Percentiles rank a stretch among this genome's conserved stretches.
Conservation (phyloP, 2,329 filamentous ascomycete species). For the Colletotrichum camelliae region DNA sequence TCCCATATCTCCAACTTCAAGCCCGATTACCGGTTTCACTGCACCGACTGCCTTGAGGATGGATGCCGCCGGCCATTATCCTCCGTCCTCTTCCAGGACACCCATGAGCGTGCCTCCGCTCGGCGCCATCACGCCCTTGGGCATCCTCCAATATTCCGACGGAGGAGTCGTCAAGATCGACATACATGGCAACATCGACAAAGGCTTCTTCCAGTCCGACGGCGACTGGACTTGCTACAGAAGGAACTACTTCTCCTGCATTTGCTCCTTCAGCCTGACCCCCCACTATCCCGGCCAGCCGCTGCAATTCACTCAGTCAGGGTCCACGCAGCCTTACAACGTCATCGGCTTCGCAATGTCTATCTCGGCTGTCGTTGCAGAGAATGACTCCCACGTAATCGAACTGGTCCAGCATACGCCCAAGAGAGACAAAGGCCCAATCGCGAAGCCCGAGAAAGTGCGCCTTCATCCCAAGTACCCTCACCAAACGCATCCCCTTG, state of each 20-base stretch:
- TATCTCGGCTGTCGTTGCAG: constrained; percentile 83
- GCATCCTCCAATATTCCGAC: constrained; percentile 67
- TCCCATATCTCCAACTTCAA: constrained; percentile 59
- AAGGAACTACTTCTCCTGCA: constrained; percentile 88
- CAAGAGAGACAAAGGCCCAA: constrained; percentile 88
- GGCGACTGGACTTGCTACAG: constrained; percentile 92
- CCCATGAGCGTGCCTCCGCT: constrained; percentile 59
- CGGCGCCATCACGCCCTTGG: constrained; percentile 54
- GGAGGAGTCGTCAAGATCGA: constrained; percentile 67
- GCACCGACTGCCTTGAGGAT: constrained; percentile 14
- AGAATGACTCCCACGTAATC: constrained; percentile 75
- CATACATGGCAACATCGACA: constrained; percentile 83
- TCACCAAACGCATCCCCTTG: constrained; percentile 51
- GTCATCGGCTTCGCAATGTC: constrained; percentile 82
- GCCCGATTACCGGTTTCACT: constrained; percentile 36
- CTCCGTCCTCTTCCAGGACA: constrained; percentile 32
- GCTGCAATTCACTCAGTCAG: constrained; percentile 56
- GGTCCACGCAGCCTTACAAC: constrained; percentile 61
- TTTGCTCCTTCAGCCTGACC: constrained; percentile 76
- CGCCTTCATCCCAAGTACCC: constrained; percentile 70
- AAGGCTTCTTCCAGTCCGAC: constrained; percentile 84
- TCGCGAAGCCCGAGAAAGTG: constrained; percentile 73
- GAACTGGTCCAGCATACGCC: constrained; percentile 91
- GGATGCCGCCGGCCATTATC: constrained; percentile 37
- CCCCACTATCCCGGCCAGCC: constrained; percentile 56